Evolutionary conservation across 192 early-diverging fungal genomes (phyloP).

Genomic region (Spizellomyces punctatus): DNA sequence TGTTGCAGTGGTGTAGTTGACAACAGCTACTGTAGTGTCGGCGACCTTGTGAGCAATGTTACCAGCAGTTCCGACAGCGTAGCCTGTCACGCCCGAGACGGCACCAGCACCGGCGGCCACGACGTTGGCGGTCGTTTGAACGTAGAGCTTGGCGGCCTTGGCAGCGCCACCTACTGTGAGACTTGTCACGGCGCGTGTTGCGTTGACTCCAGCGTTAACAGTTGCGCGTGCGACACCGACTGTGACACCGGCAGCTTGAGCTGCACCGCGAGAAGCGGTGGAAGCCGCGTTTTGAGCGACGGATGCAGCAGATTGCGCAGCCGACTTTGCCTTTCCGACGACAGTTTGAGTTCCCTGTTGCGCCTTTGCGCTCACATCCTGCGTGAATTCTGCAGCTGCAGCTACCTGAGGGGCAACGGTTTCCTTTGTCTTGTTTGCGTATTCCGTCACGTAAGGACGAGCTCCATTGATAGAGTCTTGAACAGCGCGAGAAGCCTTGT

Average conservation of each 20-base stretch:
- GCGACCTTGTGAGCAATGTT: constrained; percentile 11
- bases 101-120: constrained; percentile 15
- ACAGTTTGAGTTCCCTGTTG: constrained; percentile 3
- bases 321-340: constrained; percentile 18
- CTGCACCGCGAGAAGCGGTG: not conserved
- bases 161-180: constrained; percentile 8
- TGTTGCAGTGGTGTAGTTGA: constrained; percentile 4
- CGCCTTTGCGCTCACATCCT: not conserved
- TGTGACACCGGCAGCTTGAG: constrained; percentile 15
- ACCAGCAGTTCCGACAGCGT: constrained; percentile 10
- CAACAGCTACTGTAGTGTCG: constrained; percentile 2
- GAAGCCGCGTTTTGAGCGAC: not conserved
- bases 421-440: constrained; percentile 13
- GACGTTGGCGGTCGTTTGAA: constrained; percentile 12
- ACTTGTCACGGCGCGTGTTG: constrained; percentile 2
- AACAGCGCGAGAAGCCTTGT: constrained; percentile 10
- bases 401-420: constrained; percentile 11
- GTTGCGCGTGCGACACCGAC: constrained; percentile 11
- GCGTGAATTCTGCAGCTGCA: constrained; percentile 13
- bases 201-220: constrained; percentile 10
- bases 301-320: not conserved
- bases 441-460: constrained; percentile 2
- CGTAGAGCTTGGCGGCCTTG: constrained; percentile 19
- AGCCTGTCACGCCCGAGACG: constrained; percentile 11
- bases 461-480: constrained; percentile 13